A percentile compares a stretch with the other conserved stretches of the same genome.
These are phyloP conservation scores for Durusdinium trenchii DNA, from an alignment of 73 alveolate species.

Conservation along the genomic window DNA sequence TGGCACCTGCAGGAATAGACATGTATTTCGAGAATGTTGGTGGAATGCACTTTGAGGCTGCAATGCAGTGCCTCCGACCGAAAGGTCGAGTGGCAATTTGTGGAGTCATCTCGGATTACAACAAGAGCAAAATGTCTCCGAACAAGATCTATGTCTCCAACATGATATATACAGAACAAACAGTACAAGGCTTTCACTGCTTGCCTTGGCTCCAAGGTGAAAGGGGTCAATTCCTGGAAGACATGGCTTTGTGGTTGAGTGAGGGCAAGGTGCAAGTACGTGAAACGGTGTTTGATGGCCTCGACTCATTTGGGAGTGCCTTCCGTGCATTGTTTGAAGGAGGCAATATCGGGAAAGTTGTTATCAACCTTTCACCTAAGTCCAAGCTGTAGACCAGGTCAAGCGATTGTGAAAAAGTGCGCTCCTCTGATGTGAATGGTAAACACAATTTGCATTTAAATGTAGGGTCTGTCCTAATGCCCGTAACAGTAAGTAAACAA, in stretches of 20 bases:
- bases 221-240: constrained; percentile 51
- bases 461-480: too few species aligned
- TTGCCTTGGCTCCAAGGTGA: constrained; percentile 88
- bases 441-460: too few species aligned
- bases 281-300: constrained; percentile 70
- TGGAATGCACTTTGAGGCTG: constrained; percentile 95
- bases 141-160: constrained; percentile 78
- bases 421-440: too few species aligned
- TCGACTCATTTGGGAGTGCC: constrained; percentile 79
- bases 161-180: constrained; percentile 87
- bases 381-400: constrained; percentile 23
- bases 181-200: constrained; percentile 84
- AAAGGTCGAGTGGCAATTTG: constrained; percentile 83
- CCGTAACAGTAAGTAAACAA: too few species aligned
- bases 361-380: background rate
- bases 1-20: constrained; percentile 95
- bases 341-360: constrained; percentile 77
- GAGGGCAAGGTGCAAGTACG: constrained; percentile 79
- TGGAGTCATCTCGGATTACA: constrained; percentile 84
- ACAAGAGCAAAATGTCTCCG: constrained; percentile 54
- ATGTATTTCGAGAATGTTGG: constrained; percentile 96
- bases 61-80: constrained; percentile 79
- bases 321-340: constrained; percentile 86
- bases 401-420: too few species aligned
- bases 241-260: constrained; percentile 80